Conservation (phyloP, 2,329 filamentous ascomycete species). For the Nothophoma quercina region DNA sequence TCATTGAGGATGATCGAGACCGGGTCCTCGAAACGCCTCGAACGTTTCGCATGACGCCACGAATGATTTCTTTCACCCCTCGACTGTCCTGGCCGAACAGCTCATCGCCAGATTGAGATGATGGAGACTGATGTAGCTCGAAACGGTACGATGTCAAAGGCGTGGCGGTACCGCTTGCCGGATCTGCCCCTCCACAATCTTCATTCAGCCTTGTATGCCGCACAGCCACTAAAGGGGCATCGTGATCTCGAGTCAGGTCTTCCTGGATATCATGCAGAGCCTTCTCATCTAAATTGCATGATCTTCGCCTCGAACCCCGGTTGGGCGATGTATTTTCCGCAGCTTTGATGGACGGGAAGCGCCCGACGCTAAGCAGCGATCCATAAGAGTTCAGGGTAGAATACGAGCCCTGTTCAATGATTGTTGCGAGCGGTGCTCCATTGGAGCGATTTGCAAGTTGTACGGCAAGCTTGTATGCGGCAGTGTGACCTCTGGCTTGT, state of each 20-base stretch:
- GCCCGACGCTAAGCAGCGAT: slow-evolving; percentile 35
- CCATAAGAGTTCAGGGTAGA: slow-evolving; percentile 49
- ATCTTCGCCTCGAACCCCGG: slow-evolving; percentile 17
- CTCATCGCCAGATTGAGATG: slow-evolving; percentile 11
- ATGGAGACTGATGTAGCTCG: slow-evolving; percentile 11
- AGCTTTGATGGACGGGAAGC: slow-evolving; percentile 25
- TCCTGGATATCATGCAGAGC: slow-evolving; percentile 28
- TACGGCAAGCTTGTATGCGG: slow-evolving; percentile 35
- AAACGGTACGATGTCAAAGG: slow-evolving; percentile 12
- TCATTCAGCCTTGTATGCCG: slow-evolving; percentile 9
- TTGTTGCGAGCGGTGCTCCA: slow-evolving; percentile 53
- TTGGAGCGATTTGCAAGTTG: slow-evolving; percentile 40
- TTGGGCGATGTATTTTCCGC: slow-evolving; percentile 27
- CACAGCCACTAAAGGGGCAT: background rate
- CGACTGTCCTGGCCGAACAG: slow-evolving; percentile 13
- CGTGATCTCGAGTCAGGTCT: slow-evolving; percentile 19
- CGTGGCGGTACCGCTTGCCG: slow-evolving; percentile 15
- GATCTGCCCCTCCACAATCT: slow-evolving; percentile 1
- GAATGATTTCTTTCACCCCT: slow-evolving; percentile 30
- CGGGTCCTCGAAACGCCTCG: slow-evolving; percentile 30
- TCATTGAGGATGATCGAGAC: slow-evolving; percentile 27
- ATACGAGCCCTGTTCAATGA: slow-evolving; percentile 53
- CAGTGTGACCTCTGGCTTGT: slow-evolving; percentile 26
- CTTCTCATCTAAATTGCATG: slow-evolving; percentile 30
- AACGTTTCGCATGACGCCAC: slow-evolving; percentile 32